A percentile compares a stretch with the other conserved stretches of the same genome.
Evolutionary conservation across 805 yeast genomes (phyloP).

Genomic region (Saccharomycopsis vini): DNA sequence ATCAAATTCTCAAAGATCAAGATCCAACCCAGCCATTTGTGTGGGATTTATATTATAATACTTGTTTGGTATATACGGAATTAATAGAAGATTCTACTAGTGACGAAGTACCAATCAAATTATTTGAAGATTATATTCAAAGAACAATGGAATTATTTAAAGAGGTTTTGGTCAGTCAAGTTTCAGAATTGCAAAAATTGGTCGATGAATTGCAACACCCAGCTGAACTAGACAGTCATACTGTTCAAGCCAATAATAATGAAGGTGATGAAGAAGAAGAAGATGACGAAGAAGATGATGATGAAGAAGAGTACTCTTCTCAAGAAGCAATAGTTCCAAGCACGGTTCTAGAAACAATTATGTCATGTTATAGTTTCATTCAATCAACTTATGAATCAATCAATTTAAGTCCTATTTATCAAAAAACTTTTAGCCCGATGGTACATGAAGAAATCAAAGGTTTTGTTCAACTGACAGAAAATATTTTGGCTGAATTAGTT

Average conservation of each 20-base stretch:
- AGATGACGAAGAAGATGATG: slow-evolving; percentile 1
- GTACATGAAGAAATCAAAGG: not conserved
- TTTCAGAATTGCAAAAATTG: slow-evolving; percentile 12
- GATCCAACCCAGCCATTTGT: slow-evolving; percentile 2
- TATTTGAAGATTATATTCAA: slow-evolving; percentile 5
- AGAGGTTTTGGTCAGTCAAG: slow-evolving; percentile 13
- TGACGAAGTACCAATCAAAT: not conserved
- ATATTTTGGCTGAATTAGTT: not conserved
- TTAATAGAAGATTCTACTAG: slow-evolving; percentile 15
- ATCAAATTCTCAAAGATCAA: not conserved
- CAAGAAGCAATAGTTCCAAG: slow-evolving; percentile 18
- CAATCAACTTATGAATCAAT: slow-evolving; percentile 12
- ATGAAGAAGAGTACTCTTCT: slow-evolving; percentile 10
- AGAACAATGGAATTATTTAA: slow-evolving; percentile 11
- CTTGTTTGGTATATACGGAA: slow-evolving; percentile 18
- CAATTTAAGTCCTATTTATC: slow-evolving; percentile 1
- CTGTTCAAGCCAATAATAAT: not conserved
- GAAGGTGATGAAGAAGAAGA: not conserved
- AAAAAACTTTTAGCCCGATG: not conserved
- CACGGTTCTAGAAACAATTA: slow-evolving; percentile 16
- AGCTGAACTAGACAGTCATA: not conserved
- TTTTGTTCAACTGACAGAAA: not conserved
- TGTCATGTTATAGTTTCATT: slow-evolving; percentile 9
- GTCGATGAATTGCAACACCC: slow-evolving; percentile 1
- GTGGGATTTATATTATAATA: slow-evolving; percentile 19